A percentile compares a stretch with the other conserved stretches of the same genome.
phyloP scores from a whole-genome alignment of 2,329 filamentous ascomycete species.

The Davidsoniella neocaledoniae region DNA sequence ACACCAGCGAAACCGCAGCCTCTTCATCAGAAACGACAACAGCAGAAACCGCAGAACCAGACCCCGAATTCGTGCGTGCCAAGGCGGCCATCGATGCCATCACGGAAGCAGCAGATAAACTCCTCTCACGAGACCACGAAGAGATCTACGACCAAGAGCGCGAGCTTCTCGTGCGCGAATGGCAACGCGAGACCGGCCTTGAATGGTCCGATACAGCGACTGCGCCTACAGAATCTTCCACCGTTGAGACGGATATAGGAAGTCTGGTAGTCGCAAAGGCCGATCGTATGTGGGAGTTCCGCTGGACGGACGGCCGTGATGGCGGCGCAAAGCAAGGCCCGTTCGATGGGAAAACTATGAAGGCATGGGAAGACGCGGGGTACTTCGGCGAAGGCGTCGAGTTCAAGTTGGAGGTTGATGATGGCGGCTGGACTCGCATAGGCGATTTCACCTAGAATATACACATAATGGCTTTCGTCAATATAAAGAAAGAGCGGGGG shows the following conservation, averaged over 20 bases:
- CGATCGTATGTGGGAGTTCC: constrained; percentile 62
- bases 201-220: constrained; percentile 45
- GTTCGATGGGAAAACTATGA: constrained; percentile 73
- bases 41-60: constrained; percentile 28
- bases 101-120: constrained; percentile 75
- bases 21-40: constrained; percentile 50
- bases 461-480: too few species aligned
- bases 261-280: constrained; percentile 10
- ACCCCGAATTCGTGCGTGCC: constrained; percentile 52
- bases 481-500: not conserved
- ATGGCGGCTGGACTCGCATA: constrained; percentile 35
- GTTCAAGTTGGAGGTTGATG: constrained; percentile 44
- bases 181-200: constrained; percentile 70
- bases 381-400: constrained; percentile 88
- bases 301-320: constrained; percentile 80
- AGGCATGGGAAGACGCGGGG: constrained; percentile 75
- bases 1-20: constrained; percentile 42
- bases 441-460: constrained; percentile 30
- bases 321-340: constrained; percentile 67
- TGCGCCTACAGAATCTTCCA: constrained; percentile 13
- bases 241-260: not conserved
- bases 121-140: constrained; percentile 65
- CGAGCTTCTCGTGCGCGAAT: constrained; percentile 69
- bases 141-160: constrained; percentile 88
- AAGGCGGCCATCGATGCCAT: constrained; percentile 63